phyloP scores from a whole-genome alignment of 2,329 filamentous ascomycete species.

The Venturia nashicola region DNA sequence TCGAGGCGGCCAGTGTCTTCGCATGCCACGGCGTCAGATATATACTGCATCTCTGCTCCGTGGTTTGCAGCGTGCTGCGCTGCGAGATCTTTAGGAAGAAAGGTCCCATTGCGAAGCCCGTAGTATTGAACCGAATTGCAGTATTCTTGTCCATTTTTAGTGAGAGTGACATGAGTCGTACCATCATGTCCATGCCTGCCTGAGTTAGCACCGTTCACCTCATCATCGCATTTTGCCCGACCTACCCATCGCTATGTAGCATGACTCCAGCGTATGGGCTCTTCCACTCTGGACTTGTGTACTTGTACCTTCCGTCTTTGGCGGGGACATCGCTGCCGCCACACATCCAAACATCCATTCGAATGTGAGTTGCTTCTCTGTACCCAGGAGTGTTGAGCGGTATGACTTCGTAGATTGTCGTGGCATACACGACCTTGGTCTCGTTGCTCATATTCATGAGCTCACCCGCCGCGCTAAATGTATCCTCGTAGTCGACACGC shows the following conservation, averaged over 20 bases:
- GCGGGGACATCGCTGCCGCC: conserved; percentile 5
- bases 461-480: not conserved
- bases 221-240: not conserved
- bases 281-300: not conserved
- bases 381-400: conserved; percentile 6
- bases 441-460: conserved; percentile 9
- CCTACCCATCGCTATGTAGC: conserved; percentile 6
- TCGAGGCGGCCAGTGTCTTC: conserved; percentile 5
- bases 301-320: conserved; percentile 1
- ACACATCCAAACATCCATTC: conserved; percentile 6
- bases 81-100: not conserved
- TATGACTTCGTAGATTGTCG: conserved; percentile 7
- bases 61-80: not conserved
- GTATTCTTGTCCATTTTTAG: conserved; percentile 2
- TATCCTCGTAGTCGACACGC: conserved; percentile 1
- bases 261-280: conserved; percentile 6
- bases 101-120: not conserved
- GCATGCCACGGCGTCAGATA: conserved; percentile 6
- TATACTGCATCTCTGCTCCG: conserved; percentile 4
- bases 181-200: conserved; percentile 8
- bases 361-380: conserved; percentile 2
- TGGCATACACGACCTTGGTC: conserved; percentile 4
- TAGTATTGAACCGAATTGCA: conserved; percentile 9
- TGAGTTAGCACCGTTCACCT: not conserved
- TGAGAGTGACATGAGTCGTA: conserved; percentile 1